Percentiles rank a stretch among this genome's conserved stretches.
Conservation (phyloP, 371 early-diverging fungal genomes). For the Capniomyces stellatus region DNA sequence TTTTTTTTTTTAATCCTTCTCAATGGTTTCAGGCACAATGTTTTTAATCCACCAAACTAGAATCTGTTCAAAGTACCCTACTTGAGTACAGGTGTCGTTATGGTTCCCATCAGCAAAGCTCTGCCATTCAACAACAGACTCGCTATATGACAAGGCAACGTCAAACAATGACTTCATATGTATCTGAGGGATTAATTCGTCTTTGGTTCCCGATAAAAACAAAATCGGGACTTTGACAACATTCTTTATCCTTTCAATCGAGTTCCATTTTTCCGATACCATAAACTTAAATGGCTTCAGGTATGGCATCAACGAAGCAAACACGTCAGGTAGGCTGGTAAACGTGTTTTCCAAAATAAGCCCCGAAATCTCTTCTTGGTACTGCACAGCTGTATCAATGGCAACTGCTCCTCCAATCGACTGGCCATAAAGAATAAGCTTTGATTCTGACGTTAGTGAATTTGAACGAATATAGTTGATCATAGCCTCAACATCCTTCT, state of each 20-base stretch:
- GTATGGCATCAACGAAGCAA: conserved; percentile 68
- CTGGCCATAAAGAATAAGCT: conserved; percentile 80
- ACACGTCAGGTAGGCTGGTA: conserved; percentile 68
- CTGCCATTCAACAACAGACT: conserved; percentile 20
- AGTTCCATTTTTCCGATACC: conserved; percentile 79
- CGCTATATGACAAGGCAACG: conserved; percentile 30
- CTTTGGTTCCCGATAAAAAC: conserved; percentile 62
- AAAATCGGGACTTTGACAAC: conserved; percentile 58
- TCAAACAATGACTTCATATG: conserved; percentile 68
- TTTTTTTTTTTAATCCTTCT: no score
- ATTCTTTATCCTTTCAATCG: conserved; percentile 45
- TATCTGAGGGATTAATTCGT: conserved; percentile 72
- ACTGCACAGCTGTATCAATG: conserved; percentile 36
- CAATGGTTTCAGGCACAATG: no score
- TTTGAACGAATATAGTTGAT: conserved; percentile 62
- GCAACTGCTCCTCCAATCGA: conserved; percentile 96
- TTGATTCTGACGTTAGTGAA: conserved; percentile 44
- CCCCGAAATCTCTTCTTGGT: conserved; percentile 39
- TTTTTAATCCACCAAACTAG: conserved; percentile 16
- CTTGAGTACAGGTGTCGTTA: conserved; percentile 80
- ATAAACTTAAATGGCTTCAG: conserved; percentile 51
- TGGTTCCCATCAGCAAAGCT: conserved; percentile 64
- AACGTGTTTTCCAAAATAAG: conserved; percentile 92
- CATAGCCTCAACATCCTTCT: conserved; percentile 71
- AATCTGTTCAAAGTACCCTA: conserved; percentile 66